Base-by-base conservation (phyloP, 179 eudicot species). In the Patellifolia procumbens region DNA sequence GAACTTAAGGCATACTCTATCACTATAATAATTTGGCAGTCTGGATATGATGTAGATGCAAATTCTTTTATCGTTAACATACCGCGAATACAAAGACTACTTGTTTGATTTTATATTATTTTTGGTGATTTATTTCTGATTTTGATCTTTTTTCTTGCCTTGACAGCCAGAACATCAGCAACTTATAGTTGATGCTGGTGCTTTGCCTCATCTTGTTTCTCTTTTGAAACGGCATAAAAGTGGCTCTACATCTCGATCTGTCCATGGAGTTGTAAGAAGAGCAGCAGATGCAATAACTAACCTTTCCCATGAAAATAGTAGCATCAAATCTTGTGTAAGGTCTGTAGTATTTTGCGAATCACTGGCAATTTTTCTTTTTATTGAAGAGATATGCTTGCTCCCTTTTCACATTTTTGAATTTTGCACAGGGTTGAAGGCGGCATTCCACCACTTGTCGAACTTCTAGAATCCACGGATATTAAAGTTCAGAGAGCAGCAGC, bases 401-500 rank as follows among this genome's bases (percentile, higher is more conserved):
- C 10, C 32, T 22, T 37, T 28, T 78, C 22, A 78, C 64, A 34
- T 35, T 42, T 68, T 48, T n/a, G 15, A 26, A 46, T 28, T 17
- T 22, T 48, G 22, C 20, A 5, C 77, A 94, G 98, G 87, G 62
- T 80, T 63, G 93, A 89, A 81, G 96, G 91, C 64, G 98, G 94
- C 64, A 92, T 94, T 73, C 94, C 93, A 15, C 98, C 92, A 52
- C 97, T 94, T 76, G 98, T 91, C 76, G 89, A 88, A 77, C 86
- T 91, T 81, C 88, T 94, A 39, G 93, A 89, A 68, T 89, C 75
- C 43, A 20, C 31, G 39, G 98, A 94, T 72, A 39, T 85, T 34
- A 92, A 94, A 83, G 98, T 93, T 61, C 97, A 94, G 79, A 84
- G 87, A 81, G 97, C 98, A 82, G 98, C 90, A 73, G 97, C 97